Conservation (phyloP, 75 land plant species). For the Picea sitchensis region DNA sequence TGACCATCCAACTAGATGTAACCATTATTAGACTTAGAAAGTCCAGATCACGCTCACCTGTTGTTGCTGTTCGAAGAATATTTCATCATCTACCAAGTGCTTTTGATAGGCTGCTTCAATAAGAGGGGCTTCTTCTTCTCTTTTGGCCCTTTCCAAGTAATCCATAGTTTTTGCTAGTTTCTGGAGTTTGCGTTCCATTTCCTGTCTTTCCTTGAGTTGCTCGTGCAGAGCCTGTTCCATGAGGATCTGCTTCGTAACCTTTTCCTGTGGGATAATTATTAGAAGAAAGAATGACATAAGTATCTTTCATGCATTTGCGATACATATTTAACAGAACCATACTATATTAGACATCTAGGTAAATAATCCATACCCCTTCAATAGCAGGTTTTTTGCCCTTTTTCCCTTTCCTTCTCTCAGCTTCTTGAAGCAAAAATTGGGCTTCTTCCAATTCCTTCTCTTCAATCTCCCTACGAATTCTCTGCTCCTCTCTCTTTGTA, state of each 20-base stretch:
- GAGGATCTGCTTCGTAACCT: slow-evolving; percentile 71
- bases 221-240: slow-evolving; percentile 77
- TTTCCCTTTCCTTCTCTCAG: slow-evolving; percentile 70
- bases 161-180: slow-evolving; percentile 94
- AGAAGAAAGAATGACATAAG: neutral
- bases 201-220: slow-evolving; percentile 86
- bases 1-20: too few species aligned
- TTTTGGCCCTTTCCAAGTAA: slow-evolving; percentile 91
- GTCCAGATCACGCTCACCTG: slow-evolving; percentile 33
- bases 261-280: slow-evolving; percentile 31
- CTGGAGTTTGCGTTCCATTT: slow-evolving; percentile 89
- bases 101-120: slow-evolving; percentile 75
- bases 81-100: slow-evolving; percentile 70
- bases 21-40: too few species aligned
- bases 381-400: slow-evolving; percentile 69
- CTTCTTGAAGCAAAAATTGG: slow-evolving; percentile 59
- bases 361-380: slow-evolving; percentile 65
- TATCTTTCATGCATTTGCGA: neutral
- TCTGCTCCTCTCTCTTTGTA: slow-evolving; percentile 62
- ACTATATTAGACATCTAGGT: neutral
- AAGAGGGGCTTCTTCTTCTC: slow-evolving; percentile 90
- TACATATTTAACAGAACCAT: neutral
- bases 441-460: slow-evolving; percentile 84
- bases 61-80: slow-evolving; percentile 72
- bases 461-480: slow-evolving; percentile 79